Conservation (phyloP, 2,329 filamentous ascomycete species). For the Epichloe elymi region DNA sequence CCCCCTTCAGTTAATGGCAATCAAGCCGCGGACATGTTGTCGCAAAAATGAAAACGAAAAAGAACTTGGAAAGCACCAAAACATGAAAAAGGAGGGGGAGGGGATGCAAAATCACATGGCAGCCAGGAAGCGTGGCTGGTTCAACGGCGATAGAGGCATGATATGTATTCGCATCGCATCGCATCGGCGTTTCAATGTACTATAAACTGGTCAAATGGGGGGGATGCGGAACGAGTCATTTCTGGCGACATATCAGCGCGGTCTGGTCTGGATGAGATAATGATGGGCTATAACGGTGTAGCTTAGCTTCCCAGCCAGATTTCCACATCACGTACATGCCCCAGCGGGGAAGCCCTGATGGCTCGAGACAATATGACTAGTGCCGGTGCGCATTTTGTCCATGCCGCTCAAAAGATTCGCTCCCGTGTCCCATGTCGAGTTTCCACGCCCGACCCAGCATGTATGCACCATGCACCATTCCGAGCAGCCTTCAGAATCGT, state of each 20-base stretch:
- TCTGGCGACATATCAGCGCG: constrained; percentile 5
- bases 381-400: too few relatives aligned
- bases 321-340: not conserved
- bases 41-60: too few relatives aligned
- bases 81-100: not conserved
- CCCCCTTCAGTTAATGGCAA: not conserved
- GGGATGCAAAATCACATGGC: not conserved
- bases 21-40: not conserved
- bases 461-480: too few relatives aligned
- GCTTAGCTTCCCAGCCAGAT: not conserved
- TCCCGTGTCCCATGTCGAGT: too few relatives aligned
- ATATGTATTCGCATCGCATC: constrained; percentile 15
- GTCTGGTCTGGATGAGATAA: not conserved
- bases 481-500: too few relatives aligned
- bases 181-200: constrained; percentile 22
- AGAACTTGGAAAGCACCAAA: not conserved
- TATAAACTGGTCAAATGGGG: constrained; percentile 12
- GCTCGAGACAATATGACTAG: not conserved
- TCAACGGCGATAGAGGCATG: constrained; percentile 4
- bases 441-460: too few relatives aligned
- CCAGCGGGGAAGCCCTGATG: not conserved
- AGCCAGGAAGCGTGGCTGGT: not conserved
- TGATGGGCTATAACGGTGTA: not conserved
- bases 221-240: constrained; percentile 6
- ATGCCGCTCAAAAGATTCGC: too few relatives aligned